A percentile compares a stretch with the other conserved stretches of the same genome.
phyloP scores from a whole-genome alignment of 2,329 filamentous ascomycete species.

The Gnomoniopsis sp. region DNA sequence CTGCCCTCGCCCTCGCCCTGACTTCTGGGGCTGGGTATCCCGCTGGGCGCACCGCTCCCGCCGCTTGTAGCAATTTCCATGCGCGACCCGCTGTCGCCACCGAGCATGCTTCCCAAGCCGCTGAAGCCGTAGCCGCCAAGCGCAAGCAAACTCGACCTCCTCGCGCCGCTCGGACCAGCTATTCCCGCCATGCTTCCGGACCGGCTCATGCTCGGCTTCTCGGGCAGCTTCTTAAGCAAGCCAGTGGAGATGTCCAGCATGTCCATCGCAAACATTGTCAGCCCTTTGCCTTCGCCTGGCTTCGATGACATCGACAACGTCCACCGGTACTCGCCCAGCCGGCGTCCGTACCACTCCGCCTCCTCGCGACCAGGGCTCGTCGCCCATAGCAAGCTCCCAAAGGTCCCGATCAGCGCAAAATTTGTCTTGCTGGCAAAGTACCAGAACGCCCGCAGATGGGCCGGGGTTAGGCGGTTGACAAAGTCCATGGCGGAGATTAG shows the following conservation, averaged over 20 bases:
- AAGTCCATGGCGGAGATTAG: constrained; percentile 97
- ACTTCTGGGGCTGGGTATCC: constrained; percentile 48
- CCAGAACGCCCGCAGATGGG: constrained; percentile 90
- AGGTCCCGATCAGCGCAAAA: constrained; percentile 92
- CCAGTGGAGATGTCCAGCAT: constrained; percentile 72
- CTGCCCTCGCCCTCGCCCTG: constrained; percentile 12
- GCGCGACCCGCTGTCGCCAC: constrained; percentile 23
- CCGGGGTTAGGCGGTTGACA: constrained; percentile 84
- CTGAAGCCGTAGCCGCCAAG: constrained; percentile 27
- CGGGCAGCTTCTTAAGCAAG: constrained; percentile 65
- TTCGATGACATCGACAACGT: constrained; percentile 83
- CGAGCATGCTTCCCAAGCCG: constrained; percentile 16
- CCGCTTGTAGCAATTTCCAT: constrained; percentile 39
- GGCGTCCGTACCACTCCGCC: constrained; percentile 84
- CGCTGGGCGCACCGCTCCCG: constrained; percentile 42
- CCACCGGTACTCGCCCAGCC: constrained; percentile 89
- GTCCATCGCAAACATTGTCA: constrained; percentile 71
- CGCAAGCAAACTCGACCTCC: constrained; percentile 35
- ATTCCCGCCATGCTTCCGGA: constrained; percentile 48
- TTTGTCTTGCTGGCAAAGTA: constrained; percentile 85
- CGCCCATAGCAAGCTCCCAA: constrained; percentile 85
- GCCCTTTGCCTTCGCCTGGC: constrained; percentile 54
- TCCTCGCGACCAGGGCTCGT: constrained; percentile 85
- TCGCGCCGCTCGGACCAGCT: constrained; percentile 41
- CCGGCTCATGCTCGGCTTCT: constrained; percentile 65